These are phyloP conservation scores for Elongisporangium undulatum DNA, from an alignment of 352 stramenopile genomes.

Conservation along the genomic window DNA sequence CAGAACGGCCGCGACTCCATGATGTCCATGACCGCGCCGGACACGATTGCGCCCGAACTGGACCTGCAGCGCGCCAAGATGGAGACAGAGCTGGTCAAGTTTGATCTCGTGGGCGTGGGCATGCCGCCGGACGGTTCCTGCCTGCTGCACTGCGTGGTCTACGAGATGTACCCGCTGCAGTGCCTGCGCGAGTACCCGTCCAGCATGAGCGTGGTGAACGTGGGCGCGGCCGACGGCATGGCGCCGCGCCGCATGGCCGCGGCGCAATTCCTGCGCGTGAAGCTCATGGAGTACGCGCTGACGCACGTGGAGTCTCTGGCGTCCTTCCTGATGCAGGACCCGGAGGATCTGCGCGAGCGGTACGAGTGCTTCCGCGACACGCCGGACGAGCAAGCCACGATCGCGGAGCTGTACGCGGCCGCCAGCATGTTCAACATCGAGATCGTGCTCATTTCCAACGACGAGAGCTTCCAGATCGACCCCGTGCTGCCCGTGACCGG, in stretches of 20 bases:
- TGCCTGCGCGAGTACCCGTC: conserved; percentile 66
- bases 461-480: conserved; percentile 80
- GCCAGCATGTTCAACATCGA: conserved; percentile 83
- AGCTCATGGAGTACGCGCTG: conserved; percentile 74
- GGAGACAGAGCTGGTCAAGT: conserved; percentile 60
- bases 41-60: conserved; percentile 62
- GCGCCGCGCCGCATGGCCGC: conserved; percentile 63
- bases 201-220: conserved; percentile 77
- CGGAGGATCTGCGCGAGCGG: conserved; percentile 61
- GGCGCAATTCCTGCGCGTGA: conserved; percentile 53
- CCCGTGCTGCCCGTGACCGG: conserved; percentile 61
- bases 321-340: conserved; percentile 67
- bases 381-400: conserved; percentile 73
- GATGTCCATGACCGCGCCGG: conserved; percentile 58
- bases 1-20: conserved; percentile 19
- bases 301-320: conserved; percentile 52
- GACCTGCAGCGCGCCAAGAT: conserved; percentile 76
- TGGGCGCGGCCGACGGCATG: conserved; percentile 72
- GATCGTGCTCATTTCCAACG: conserved; percentile 77
- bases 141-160: conserved; percentile 79
- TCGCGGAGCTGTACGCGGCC: conserved; percentile 68
- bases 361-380: conserved; percentile 72
- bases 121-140: conserved; percentile 83
- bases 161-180: conserved; percentile 82
- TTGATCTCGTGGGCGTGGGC: conserved; percentile 61